Evolutionary conservation across 805 yeast species (phyloP).

Genomic region (Metschnikowia henanensis): DNA sequence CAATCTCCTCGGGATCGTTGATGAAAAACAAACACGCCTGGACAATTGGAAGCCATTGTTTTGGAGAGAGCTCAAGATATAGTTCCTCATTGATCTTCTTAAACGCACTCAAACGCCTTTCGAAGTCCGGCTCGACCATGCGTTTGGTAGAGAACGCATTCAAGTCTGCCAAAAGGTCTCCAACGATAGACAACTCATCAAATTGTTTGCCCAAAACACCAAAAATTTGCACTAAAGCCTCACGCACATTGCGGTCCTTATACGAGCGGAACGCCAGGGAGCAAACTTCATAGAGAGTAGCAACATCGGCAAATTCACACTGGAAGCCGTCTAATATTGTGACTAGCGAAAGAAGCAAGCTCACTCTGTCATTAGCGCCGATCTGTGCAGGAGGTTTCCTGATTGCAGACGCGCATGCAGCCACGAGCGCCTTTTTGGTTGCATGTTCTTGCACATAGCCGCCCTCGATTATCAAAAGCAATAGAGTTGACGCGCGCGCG

Average conservation of each 20-base stretch:
- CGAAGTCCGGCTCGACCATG: conserved; percentile 78
- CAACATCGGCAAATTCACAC: conserved; percentile 51
- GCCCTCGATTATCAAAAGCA: conserved; percentile 54
- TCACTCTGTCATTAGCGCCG: conserved; percentile 51
- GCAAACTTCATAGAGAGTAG: conserved; percentile 47
- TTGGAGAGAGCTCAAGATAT: conserved; percentile 43
- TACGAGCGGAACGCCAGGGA: conserved; percentile 60
- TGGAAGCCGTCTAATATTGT: conserved; percentile 53
- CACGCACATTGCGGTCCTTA: conserved; percentile 61
- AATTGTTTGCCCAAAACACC: conserved; percentile 55
- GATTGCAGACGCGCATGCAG: conserved; percentile 58
- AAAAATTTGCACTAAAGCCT: conserved; percentile 59
- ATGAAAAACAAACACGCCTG: conserved; percentile 68
- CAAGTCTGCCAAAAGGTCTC: conserved; percentile 57
- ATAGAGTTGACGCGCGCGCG: conserved; percentile 50
- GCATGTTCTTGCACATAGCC: conserved; percentile 56
- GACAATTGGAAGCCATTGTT: conserved; percentile 81
- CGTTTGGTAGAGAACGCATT: conserved; percentile 66
- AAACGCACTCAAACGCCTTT: conserved; percentile 67
- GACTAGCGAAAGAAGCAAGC: conserved; percentile 57
- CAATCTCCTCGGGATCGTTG: conserved; percentile 74
- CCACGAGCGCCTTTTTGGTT: conserved; percentile 52
- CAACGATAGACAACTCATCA: conserved; percentile 39
- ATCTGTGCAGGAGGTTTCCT: conserved; percentile 57
- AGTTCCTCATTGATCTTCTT: conserved; percentile 57